Percentiles rank a stretch among this genome's conserved stretches.
Evolutionary conservation across 345 rosid species (phyloP).

Genomic region (Psidium friedrichsthalianum): DNA sequence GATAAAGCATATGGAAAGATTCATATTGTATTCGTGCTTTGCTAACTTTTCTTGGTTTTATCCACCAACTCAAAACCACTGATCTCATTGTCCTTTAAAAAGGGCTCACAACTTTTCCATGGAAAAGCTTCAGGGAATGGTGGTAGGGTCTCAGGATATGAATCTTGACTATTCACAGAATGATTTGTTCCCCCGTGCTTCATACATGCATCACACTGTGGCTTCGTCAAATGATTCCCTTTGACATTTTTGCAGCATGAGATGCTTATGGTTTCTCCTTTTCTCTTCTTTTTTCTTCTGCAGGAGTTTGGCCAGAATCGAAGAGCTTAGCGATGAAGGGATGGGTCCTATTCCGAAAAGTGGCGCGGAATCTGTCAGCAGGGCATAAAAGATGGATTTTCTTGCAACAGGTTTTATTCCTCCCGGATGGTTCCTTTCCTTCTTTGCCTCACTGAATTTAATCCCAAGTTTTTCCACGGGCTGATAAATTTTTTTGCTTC

Average conservation of each 20-base stretch:
- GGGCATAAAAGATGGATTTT: not conserved
- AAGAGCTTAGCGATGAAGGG: slow-evolving; percentile 9
- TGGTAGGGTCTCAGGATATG: not conserved
- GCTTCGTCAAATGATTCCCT: not conserved
- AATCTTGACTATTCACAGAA: not conserved
- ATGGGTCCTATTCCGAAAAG: slow-evolving; percentile 2
- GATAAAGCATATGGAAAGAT: not conserved
- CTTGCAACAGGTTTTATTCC: slow-evolving; percentile 6
- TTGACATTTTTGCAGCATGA: not conserved
- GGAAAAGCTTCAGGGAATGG: not conserved
- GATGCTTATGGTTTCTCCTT: not conserved
- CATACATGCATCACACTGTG: not conserved
- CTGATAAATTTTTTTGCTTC: not conserved
- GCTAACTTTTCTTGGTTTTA: not conserved
- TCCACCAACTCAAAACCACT: not conserved
- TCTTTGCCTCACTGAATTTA: not conserved
- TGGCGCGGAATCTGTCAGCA: slow-evolving; percentile 12
- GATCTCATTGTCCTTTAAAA: not conserved
- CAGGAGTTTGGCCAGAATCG: slow-evolving; percentile 24
- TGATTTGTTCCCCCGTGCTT: not conserved
- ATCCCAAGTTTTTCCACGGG: not conserved
- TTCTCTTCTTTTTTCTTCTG: not conserved
- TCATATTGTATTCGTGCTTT: not conserved
- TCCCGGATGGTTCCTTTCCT: not conserved
- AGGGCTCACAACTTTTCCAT: not conserved